Conservation (phyloP, 768 basidiomycete genomes). For the Hericium rajendrae region DNA sequence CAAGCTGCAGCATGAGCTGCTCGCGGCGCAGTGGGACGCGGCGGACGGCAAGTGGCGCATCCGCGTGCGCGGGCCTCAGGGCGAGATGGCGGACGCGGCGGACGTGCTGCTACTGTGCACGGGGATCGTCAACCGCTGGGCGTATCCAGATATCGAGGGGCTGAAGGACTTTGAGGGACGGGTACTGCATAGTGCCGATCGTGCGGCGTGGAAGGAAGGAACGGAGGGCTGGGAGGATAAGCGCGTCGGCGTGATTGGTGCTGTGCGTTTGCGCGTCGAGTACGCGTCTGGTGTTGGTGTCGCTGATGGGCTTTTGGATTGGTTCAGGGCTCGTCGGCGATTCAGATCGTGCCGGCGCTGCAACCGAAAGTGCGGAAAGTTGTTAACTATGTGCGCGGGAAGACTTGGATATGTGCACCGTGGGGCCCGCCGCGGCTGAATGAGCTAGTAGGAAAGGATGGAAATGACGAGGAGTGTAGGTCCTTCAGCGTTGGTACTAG, state of each 20-base stretch:
- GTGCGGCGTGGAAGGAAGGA: slow-evolving; percentile 33
- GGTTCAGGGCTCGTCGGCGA: slow-evolving; percentile 47
- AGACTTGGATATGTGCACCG: slow-evolving; percentile 46
- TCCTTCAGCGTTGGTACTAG: slow-evolving; percentile 1
- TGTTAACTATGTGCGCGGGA: slow-evolving; percentile 46
- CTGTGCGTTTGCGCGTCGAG: slow-evolving; percentile 27
- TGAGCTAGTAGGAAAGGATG: slow-evolving; percentile 28
- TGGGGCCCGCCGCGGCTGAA: slow-evolving; percentile 33
- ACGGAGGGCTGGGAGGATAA: slow-evolving; percentile 42
- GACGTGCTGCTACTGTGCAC: slow-evolving; percentile 52
- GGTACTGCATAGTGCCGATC: slow-evolving; percentile 48
- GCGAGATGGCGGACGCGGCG: slow-evolving; percentile 37
- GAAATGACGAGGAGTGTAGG: slow-evolving; percentile 34
- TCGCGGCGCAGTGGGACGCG: slow-evolving; percentile 1
- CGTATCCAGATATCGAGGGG: slow-evolving; percentile 58
- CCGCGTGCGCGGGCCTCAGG: neutral
- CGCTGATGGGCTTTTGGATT: neutral
- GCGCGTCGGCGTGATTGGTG: slow-evolving; percentile 47
- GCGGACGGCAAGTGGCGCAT: neutral
- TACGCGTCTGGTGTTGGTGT: neutral
- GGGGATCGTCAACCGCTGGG: slow-evolving; percentile 47
- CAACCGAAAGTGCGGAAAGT: slow-evolving; percentile 42
- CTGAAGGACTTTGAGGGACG: slow-evolving; percentile 46
- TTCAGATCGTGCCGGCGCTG: slow-evolving; percentile 50
- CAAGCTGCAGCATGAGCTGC: slow-evolving; percentile 34